phyloP scores from a whole-genome alignment of 345 rosid genomes.

The Eucalyptus marginata region DNA sequence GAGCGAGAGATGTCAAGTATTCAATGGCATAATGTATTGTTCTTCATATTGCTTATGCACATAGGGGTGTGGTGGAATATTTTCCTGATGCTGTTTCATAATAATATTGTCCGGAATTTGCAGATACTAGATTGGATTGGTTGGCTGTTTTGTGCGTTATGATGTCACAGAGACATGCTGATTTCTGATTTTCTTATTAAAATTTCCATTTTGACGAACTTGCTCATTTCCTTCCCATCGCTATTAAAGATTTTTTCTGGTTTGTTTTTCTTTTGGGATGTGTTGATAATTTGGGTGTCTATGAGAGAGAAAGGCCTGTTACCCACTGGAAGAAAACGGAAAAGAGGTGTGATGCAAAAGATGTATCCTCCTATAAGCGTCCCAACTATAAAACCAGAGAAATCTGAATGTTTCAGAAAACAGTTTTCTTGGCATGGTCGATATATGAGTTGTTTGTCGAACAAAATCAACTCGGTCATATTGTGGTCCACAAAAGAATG shows the following conservation, averaged over 20 bases:
- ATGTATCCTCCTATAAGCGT: background rate
- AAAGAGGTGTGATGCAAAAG: background rate
- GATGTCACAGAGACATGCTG: background rate
- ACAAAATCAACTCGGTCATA: background rate
- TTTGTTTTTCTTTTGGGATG: background rate
- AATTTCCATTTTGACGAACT: background rate
- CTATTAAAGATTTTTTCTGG: background rate
- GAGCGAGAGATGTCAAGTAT: background rate
- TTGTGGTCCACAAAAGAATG: background rate
- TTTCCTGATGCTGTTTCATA: background rate
- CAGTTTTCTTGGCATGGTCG: background rate
- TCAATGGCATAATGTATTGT: background rate
- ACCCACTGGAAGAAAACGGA: background rate
- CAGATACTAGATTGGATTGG: background rate
- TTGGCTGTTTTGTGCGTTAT: background rate
- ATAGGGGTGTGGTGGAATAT: background rate
- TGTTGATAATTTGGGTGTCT: background rate
- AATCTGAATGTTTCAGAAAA: background rate
- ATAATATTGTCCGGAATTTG: background rate
- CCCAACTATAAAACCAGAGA: rapidly evolving
- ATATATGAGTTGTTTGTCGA: background rate
- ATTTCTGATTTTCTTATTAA: background rate
- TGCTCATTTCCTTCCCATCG: background rate
- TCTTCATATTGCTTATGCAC: background rate
- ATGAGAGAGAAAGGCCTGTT: background rate